A percentile compares a stretch with the other conserved stretches of the same genome.
phyloP scores from a whole-genome alignment of 139 green algal genomes.

The Closterium sp. region DNA sequence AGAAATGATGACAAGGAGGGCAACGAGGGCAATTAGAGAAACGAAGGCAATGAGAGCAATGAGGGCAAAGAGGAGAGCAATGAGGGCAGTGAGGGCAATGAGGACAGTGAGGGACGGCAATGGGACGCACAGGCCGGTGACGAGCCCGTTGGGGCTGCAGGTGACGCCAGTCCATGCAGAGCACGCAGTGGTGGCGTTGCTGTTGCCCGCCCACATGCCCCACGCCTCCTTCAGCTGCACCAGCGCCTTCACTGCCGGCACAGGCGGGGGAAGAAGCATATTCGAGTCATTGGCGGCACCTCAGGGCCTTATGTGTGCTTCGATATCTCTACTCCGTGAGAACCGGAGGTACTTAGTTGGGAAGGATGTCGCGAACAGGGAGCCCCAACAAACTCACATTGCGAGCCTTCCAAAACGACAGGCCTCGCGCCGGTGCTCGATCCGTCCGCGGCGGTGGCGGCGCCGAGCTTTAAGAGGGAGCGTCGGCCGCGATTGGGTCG shows the following conservation, averaged over 20 bases:
- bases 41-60: background rate
- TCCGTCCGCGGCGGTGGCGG: too few relatives aligned
- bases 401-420: too few relatives aligned
- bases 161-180: background rate
- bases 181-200: background rate
- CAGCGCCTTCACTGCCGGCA: background rate
- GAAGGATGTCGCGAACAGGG: too few relatives aligned
- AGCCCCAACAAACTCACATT: too few relatives aligned
- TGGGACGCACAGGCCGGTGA: background rate
- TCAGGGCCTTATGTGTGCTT: too few relatives aligned
- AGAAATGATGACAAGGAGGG: background rate
- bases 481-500: too few relatives aligned
- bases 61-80: background rate
- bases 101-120: background rate
- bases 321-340: too few relatives aligned
- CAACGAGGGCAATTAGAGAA: background rate
- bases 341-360: too few relatives aligned
- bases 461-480: too few relatives aligned
- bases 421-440: too few relatives aligned
- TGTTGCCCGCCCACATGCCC: background rate
- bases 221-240: background rate
- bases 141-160: background rate
- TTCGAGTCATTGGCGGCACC: too few relatives aligned
- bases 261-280: background rate
- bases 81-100: too few relatives aligned